Evolutionary conservation across 2,329 filamentous ascomycete genomes (phyloP), one percentile per base, ranked within the genome.

Genomic region (Cytospora paraplurivora): DNA sequence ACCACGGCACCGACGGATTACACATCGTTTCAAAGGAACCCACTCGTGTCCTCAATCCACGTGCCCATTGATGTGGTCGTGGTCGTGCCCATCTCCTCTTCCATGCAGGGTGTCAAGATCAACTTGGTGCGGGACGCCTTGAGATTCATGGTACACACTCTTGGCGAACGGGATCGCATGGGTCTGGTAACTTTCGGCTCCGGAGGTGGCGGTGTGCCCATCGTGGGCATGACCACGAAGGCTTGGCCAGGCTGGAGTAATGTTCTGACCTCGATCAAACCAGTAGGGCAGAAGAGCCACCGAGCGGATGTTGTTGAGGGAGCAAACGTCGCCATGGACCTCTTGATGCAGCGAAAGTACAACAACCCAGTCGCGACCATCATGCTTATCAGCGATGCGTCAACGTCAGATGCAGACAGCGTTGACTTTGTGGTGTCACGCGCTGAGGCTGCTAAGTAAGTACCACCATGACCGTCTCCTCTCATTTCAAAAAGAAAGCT

Each of bases 41-140:
- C 78, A 59, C 71, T 71, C 62, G 78, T 76, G 66, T 77, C 79
- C 21, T 85, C 88, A 7, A 75, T 94, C 55, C 95, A 99, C 73
- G 92, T 98, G 17, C 94, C 95, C 1, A 86, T 98, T 60, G 95
- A 99, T 72, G 88, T 99, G 35, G 94, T 99, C 0, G 92, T 98
- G 0, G 95, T 99, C 27, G 93, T 99, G 38, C 95, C 95, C 0
- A 93, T 99, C 7, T 98, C 95, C 0, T 96, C 94, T 1, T 98
- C 95, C 0, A 99, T 98, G 94, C 95, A 98, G 76, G 95, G 95
- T n/a, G 86, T 99, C 66, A 99, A 99, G 79, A 97, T 98, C 73
- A 96, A 94, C 66, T 82, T 99, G 1, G 86, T 99, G 15, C 88
- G 93, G 50, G 95, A 99, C 76, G 90, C 94, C 0, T 82, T 99